Percentiles rank a stretch among this genome's conserved stretches.
phyloP scores from a whole-genome alignment of 1,284 basidiomycete species.

The Microbotryum lychnidis-dioicae region DNA sequence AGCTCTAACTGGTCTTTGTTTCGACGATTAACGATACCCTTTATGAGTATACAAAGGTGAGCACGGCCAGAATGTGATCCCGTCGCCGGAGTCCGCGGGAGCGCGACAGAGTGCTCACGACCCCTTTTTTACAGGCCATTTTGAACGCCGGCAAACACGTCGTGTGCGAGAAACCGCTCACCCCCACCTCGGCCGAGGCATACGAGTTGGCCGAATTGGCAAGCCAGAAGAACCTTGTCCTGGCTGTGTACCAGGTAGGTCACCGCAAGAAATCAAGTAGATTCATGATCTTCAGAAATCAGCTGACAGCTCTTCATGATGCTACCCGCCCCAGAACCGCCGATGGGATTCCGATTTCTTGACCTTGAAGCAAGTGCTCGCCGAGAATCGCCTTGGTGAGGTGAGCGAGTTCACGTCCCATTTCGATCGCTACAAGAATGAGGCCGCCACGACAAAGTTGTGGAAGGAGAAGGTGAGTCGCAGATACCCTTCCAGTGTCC shows the following conservation, averaged over 20 bases:
- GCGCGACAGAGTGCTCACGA: neutral
- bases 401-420: conserved; percentile 60
- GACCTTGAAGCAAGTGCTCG: conserved; percentile 58
- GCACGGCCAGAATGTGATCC: neutral
- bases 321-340: conserved; percentile 59
- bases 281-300: neutral
- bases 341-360: conserved; percentile 77
- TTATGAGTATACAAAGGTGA: conserved; percentile 48
- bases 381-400: conserved; percentile 48
- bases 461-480: conserved; percentile 44
- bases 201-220: conserved; percentile 60
- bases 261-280: neutral
- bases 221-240: conserved; percentile 54
- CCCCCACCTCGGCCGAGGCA: conserved; percentile 58
- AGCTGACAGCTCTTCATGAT: neutral
- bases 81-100: conserved; percentile 36
- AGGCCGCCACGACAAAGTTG: conserved; percentile 52
- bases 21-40: conserved; percentile 74
- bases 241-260: conserved; percentile 43
- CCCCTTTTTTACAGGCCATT: conserved; percentile 42
- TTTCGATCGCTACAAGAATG: conserved; percentile 66
- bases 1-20: conserved; percentile 51
- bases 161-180: conserved; percentile 76
- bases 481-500: neutral
- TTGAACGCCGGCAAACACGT: conserved; percentile 66